Percentiles rank a stretch among this genome's conserved stretches.
These are phyloP conservation scores for Coprinopsis marcescibilis DNA, from an alignment of 768 basidiomycete genomes.

Conservation along the genomic window DNA sequence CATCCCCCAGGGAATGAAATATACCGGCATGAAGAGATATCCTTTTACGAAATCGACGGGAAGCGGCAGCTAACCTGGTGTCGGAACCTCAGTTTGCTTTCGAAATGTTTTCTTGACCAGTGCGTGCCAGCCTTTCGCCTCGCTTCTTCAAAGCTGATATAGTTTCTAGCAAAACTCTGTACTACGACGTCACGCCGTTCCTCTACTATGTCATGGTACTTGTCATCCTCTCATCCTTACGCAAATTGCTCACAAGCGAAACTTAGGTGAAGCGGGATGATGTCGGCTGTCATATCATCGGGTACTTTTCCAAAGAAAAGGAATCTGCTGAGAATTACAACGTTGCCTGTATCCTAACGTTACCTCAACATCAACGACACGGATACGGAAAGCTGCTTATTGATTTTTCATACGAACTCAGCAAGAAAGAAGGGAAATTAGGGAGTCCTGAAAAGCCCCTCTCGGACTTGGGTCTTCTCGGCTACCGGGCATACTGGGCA, in stretches of 20 bases:
- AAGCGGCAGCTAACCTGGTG: conserved; percentile 95
- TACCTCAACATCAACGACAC: conserved; percentile 95
- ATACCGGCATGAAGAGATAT: conserved; percentile 94
- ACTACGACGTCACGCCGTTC: conserved; percentile 99
- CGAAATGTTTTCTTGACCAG: conserved; percentile 99
- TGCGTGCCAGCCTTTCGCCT: conserved; percentile 36
- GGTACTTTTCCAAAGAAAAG: conserved; percentile 99
- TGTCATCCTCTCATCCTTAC: conserved; percentile 8
- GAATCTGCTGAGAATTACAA: conserved; percentile 98
- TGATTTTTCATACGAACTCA: conserved; percentile 97
- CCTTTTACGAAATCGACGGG: conserved; percentile 98
- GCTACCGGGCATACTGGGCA: conserved; percentile 96
- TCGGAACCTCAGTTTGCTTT: conserved; percentile 91
- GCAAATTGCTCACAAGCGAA: conserved; percentile 9
- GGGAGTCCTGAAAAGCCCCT: conserved; percentile 98
- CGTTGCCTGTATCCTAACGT: conserved; percentile 96
- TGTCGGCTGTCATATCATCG: conserved; percentile 87
- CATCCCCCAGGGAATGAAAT: conserved; percentile 99
- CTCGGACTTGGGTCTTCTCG: conserved; percentile 85
- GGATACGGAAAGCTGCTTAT: conserved; percentile 95
- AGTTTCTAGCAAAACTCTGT: conserved; percentile 80
- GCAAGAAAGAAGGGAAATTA: conserved; percentile 92
- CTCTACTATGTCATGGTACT: conserved; percentile 98
- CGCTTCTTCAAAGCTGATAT: background rate
- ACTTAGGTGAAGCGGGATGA: conserved; percentile 77